Evolutionary conservation across 306 rosid genomes (phyloP), one percentile per base, ranked within the genome.

Genomic region (Cicer judaicum): DNA sequence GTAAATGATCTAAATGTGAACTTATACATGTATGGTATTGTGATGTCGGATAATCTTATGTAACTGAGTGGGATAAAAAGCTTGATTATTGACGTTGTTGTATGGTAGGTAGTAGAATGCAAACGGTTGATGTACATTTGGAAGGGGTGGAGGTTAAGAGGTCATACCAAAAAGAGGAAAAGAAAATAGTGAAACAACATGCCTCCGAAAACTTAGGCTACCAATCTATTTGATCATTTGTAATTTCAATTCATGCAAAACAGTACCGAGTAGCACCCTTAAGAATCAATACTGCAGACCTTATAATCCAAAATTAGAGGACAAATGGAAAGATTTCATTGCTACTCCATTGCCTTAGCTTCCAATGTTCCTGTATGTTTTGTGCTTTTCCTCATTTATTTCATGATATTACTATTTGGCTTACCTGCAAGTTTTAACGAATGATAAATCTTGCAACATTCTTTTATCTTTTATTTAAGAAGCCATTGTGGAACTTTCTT

Each of bases 371-470:
- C 36, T 70, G 54, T 70, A 24, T 21, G 68, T 29, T 41, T 21
- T 56, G 19, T 47, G 60, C 63, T 57, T 78, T 62, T 14, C 60
- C 55, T 49, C 59, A 49, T 18, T 39, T 59, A 77, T 81, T 66
- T 68, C 72, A 48, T n/a, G 80, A 38, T 67, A 68, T 74, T 19
- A 39, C 47, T 71, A 54, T 15, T 24, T 29, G 47, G 70, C 73
- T 77, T 70, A 63, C 55, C 13, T 62, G 41, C 34, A 13, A 38
- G 66, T 70, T 74, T 52, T 46, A 54, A 70, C 48, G 36, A 69
- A 56, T 74, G 59, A 62, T 68, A 75, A 74, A 74, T 74, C 57
- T 44, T 38, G 64, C 44, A 46, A 13, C 48, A 9, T 74, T 68
- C 38, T 38, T 70, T 78, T 36, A 68, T 68, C 18, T 72, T 53